Conservation (phyloP, 257 asterid genomes). For the Avicennia marina region DNA sequence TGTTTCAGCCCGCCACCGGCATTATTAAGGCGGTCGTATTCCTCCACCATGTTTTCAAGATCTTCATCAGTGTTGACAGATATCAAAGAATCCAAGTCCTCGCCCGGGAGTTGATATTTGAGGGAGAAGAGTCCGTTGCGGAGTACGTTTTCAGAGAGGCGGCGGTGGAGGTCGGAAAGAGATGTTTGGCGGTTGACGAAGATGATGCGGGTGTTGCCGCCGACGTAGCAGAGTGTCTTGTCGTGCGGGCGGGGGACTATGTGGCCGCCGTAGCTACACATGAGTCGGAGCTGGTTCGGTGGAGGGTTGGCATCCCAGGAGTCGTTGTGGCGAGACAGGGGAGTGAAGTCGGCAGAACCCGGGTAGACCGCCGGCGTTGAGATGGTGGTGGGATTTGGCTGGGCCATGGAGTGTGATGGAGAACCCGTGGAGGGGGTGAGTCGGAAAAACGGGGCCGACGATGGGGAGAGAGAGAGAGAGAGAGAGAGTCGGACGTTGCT, state of each 20-base stretch:
- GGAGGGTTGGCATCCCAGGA: constrained; percentile 48
- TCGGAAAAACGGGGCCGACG: too few relatives aligned
- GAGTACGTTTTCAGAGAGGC: constrained; percentile 60
- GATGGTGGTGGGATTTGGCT: too few relatives aligned
- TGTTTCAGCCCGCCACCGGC: constrained; percentile 11
- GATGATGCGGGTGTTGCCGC: constrained; percentile 80
- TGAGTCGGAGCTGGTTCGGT: constrained; percentile 54
- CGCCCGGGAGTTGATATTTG: constrained; percentile 74
- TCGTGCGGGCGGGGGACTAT: constrained; percentile 79
- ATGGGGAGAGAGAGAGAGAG: neutral
- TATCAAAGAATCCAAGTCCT: constrained; percentile 73
- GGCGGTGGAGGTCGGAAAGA: constrained; percentile 47
- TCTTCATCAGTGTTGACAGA: constrained; percentile 69
- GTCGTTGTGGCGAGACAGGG: constrained; percentile 39
- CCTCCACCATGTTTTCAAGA: constrained; percentile 74
- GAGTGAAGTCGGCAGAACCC: constrained; percentile 45
- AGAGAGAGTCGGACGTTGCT: neutral
- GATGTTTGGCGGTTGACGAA: constrained; percentile 53
- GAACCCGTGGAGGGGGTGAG: constrained; percentile 40
- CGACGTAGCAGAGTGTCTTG: constrained; percentile 67
- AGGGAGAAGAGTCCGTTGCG: constrained; percentile 49
- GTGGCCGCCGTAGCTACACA: constrained; percentile 83
- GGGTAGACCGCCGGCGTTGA: constrained; percentile 19
- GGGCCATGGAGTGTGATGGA: constrained; percentile 27
- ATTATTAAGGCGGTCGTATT: constrained; percentile 53